A percentile compares a stretch with the other conserved stretches of the same genome.
Conservation (phyloP, 768 basidiomycete genomes). For the Rhodotorula sphaerocarpa region DNA sequence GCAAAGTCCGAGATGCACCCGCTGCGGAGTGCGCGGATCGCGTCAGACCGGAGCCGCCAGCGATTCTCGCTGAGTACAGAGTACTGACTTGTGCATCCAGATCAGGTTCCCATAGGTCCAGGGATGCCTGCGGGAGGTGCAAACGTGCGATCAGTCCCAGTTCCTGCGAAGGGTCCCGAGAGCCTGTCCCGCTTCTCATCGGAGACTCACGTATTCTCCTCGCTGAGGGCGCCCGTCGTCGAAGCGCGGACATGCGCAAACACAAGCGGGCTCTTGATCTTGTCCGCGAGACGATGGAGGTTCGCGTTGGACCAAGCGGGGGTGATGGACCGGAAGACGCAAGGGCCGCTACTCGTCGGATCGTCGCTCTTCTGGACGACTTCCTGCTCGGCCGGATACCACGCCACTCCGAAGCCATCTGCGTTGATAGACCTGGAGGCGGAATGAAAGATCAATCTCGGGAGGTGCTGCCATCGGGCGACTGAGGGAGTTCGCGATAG, state of each 20-base stretch:
- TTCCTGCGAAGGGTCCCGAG: no score
- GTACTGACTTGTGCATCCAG: slow-evolving; percentile 50
- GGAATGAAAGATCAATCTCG: no score
- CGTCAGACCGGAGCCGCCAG: neutral
- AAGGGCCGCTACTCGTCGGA: slow-evolving; percentile 46
- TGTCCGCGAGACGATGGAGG: slow-evolving; percentile 84
- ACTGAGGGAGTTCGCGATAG: slow-evolving; percentile 19
- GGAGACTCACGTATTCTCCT: slow-evolving; percentile 62
- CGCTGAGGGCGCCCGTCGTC: slow-evolving; percentile 72
- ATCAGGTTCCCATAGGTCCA: slow-evolving; percentile 86
- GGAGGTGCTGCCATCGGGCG: no score
- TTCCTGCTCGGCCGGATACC: slow-evolving; percentile 46
- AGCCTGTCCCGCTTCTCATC: no score
- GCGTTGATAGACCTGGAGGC: slow-evolving; percentile 25
- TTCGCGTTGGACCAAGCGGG: slow-evolving; percentile 97
- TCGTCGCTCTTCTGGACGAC: no score
- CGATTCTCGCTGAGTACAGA: neutral
- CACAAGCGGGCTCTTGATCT: slow-evolving; percentile 89
- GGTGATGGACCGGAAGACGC: slow-evolving; percentile 61
- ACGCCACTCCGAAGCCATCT: slow-evolving; percentile 94
- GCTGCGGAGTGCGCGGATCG: slow-evolving; percentile 51
- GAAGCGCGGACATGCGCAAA: slow-evolving; percentile 53
- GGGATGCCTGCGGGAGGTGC: slow-evolving; percentile 53
- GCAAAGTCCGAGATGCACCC: slow-evolving; percentile 82
- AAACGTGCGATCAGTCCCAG: neutral